phyloP scores from a whole-genome alignment of 352 stramenopile genomes.

The Phytophthora colocasiae region DNA sequence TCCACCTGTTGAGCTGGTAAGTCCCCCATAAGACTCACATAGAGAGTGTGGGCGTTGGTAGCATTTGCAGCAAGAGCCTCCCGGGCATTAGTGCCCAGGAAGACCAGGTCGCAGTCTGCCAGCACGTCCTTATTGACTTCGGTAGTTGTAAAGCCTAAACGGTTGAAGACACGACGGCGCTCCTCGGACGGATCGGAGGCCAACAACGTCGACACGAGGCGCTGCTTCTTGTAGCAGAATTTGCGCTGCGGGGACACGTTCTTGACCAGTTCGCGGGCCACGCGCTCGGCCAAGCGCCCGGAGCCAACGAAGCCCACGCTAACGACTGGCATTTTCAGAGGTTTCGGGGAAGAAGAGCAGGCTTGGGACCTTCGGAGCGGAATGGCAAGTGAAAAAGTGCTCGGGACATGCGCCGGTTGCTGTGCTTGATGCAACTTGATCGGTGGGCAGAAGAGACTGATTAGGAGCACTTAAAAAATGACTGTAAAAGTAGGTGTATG shows the following conservation, averaged over 20 bases:
- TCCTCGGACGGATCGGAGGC: conserved; percentile 67
- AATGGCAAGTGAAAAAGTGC: conserved; percentile 19
- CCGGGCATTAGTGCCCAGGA: conserved; percentile 64
- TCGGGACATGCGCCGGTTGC: conserved; percentile 3
- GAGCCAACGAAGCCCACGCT: conserved; percentile 82
- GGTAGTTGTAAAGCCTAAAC: conserved; percentile 72
- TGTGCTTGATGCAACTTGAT: conserved; percentile 3
- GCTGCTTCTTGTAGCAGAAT: conserved; percentile 81
- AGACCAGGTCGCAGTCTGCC: conserved; percentile 76
- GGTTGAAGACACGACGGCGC: conserved; percentile 63
- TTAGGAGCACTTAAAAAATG: not conserved
- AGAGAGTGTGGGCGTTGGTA: conserved; percentile 56
- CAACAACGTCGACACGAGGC: conserved; percentile 72
- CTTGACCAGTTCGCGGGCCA: conserved; percentile 70
- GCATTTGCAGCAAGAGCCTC: conserved; percentile 47
- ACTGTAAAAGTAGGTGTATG: not conserved
- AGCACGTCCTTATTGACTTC: conserved; percentile 63
- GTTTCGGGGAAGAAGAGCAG: not conserved
- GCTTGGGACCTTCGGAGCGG: conserved; percentile 9
- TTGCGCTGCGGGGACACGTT: conserved; percentile 64
- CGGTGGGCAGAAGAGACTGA: conserved; percentile 1
- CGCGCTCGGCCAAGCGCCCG: conserved; percentile 62
- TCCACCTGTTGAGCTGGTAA: conserved; percentile 62
- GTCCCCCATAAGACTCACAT: conserved; percentile 79
- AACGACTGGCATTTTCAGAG: conserved; percentile 40